phyloP scores from a whole-genome alignment of 2,329 filamentous ascomycete genomes.

The Venturia asperata region DNA sequence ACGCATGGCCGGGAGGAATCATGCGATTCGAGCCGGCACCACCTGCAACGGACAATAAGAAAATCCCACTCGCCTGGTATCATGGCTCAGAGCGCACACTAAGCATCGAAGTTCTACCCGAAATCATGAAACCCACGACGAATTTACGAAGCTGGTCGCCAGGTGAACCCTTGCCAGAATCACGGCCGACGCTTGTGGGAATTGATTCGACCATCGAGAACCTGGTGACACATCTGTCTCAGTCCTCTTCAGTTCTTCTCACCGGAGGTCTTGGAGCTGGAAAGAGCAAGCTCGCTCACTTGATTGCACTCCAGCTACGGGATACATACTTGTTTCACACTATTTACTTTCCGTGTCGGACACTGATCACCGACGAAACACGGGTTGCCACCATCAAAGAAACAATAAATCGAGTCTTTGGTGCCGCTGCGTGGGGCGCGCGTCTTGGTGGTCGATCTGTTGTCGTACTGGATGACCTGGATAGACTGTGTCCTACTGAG shows the following conservation, averaged over 20 bases:
- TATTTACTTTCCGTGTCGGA: slow-evolving; percentile 79
- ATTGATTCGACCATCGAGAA: slow-evolving; percentile 71
- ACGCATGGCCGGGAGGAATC: slow-evolving; percentile 75
- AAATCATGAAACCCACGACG: slow-evolving; percentile 59
- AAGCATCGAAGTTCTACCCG: slow-evolving; percentile 66
- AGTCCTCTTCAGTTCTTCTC: slow-evolving; percentile 81
- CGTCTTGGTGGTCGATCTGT: slow-evolving; percentile 75
- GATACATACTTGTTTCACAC: slow-evolving; percentile 70
- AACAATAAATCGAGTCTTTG: slow-evolving; percentile 74
- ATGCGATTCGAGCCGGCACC: slow-evolving; percentile 63
- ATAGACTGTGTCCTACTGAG: slow-evolving; percentile 86
- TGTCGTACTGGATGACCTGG: slow-evolving; percentile 86
- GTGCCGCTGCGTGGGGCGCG: slow-evolving; percentile 84
- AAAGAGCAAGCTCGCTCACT: slow-evolving; percentile 73
- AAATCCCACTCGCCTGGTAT: slow-evolving; percentile 59
- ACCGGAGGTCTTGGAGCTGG: slow-evolving; percentile 86
- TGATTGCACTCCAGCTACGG: slow-evolving; percentile 66
- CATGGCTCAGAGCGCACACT: slow-evolving; percentile 68
- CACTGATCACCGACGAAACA: slow-evolving; percentile 83
- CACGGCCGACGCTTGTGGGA: slow-evolving; percentile 64
- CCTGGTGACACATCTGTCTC: slow-evolving; percentile 67
- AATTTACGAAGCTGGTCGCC: slow-evolving; percentile 43
- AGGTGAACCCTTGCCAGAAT: slow-evolving; percentile 47
- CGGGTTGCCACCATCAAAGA: slow-evolving; percentile 87
- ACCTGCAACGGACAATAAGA: slow-evolving; percentile 36